Evolutionary conservation across 345 rosid species (phyloP), one percentile per base, ranked within the genome.

Genomic region (Excoecaria agallocha): DNA sequence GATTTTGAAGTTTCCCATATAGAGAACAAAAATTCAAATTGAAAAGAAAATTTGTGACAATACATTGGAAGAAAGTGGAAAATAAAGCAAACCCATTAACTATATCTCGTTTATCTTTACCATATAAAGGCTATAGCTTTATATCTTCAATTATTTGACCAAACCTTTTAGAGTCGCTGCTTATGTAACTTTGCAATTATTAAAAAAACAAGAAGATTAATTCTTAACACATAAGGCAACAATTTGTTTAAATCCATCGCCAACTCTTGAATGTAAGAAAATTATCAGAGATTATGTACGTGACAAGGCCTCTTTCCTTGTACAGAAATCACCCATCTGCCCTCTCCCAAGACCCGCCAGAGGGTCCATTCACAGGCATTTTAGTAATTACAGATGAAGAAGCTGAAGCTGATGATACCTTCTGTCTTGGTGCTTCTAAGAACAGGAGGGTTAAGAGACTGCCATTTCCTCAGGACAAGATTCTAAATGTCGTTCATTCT

Each of bases 381-480:
- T 70, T 89, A 10, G 94, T 89, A 38, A 84, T 89, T 12, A 87
- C 87, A 25, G 93, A 88, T 74, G 90, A 86, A 84, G 89, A 81
- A 78, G 88, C 89, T n/a, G 88, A 85, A 62, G 87, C 81, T 61
- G 86, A 87, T 55, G 85, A 86, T 39, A 84, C 87, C 7, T 81
- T 69, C 56, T 90, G 93, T 71, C 87, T 85, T 19, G 94, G 90
- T 38, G 13, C 78, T 11, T 86, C 85, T 60, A 80, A 78, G 77
- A 80, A 63, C 25, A 81, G 76, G 22, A 79, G 75, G 58, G 82
- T 93, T 8, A 82, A 77, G 76, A 87, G 63, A 79, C 78, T 88
- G 17, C 96, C 94, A 0, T 88, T 90, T 43, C 96, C 93, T 74
- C 89, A 87, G 9, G 93, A 90, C 86, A 88, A 81, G 84, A 69